These are phyloP conservation scores for Proteromonas lacertae DNA, from an alignment of 352 stramenopile genomes.

Conservation along the genomic window DNA sequence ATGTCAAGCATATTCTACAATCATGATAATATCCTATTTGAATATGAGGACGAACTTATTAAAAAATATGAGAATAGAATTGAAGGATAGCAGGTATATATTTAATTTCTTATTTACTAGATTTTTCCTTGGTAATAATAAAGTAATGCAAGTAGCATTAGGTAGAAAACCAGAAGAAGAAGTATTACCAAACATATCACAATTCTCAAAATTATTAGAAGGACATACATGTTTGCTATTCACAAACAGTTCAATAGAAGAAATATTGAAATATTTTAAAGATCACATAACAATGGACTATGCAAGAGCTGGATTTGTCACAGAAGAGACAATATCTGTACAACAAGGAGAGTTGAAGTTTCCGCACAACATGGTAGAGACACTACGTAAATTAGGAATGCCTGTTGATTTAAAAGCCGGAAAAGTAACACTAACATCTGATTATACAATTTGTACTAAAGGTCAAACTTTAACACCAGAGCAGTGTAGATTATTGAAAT, in stretches of 20 bases:
- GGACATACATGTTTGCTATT: slow-evolving; percentile 71
- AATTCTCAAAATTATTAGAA: slow-evolving; percentile 15
- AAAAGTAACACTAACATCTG: slow-evolving; percentile 45
- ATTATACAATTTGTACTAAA: slow-evolving; percentile 65
- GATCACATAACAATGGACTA: slow-evolving; percentile 56
- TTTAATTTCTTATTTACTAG: slow-evolving; percentile 13
- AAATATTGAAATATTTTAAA: slow-evolving; percentile 54
- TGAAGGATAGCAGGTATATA: slow-evolving; percentile 36
- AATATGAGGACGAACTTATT: slow-evolving; percentile 96
- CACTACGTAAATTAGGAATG: slow-evolving; percentile 65
- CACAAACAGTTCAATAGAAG: slow-evolving; percentile 44
- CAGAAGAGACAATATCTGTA: slow-evolving; percentile 43
- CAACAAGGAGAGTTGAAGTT: slow-evolving; percentile 50
- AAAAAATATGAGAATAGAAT: slow-evolving; percentile 81
- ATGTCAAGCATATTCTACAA: slow-evolving; percentile 50
- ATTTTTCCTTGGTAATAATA: slow-evolving; percentile 95
- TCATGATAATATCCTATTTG: slow-evolving; percentile 82
- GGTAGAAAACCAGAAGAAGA: slow-evolving; percentile 66
- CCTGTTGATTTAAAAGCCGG: slow-evolving; percentile 81
- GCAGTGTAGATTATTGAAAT: slow-evolving; percentile 64
- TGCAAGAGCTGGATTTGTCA: slow-evolving; percentile 55
- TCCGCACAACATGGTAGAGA: slow-evolving; percentile 74
- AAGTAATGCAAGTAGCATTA: slow-evolving; percentile 81
- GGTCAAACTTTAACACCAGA: slow-evolving; percentile 65
- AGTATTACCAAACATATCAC: slow-evolving; percentile 2